Base-by-base conservation (phyloP, 2,329 filamentous ascomycete species). In the Sclerotinia sclerotiorum region DNA sequence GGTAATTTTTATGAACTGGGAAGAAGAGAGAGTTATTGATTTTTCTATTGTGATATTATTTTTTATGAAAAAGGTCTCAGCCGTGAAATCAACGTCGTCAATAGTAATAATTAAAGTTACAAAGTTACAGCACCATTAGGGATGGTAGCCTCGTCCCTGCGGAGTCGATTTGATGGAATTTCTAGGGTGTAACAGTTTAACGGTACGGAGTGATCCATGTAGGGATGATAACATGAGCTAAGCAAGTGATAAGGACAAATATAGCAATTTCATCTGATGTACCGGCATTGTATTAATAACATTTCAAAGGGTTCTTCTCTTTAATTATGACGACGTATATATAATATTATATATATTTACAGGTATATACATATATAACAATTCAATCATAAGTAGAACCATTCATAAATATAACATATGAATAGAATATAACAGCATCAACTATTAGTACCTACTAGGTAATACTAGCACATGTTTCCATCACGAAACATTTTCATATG, bases 71-170 rank as follows among this genome's bases (percentile, higher is more conserved):
- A 17, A 17, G 15, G 54, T 35, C 54, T 56, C 54, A 56, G 54
- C 54, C 54, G 39, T 32, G 54, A 56, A 56, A 39, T 56, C 54
- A 56, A n/a, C 24, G 35, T 44, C 35, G 55, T 27, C 55, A 57
- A 39, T n/a, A 19, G 42, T 57, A 17, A 46, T 48, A 21, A 57
- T 57, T 24, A 39, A 42, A 42, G 39, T 42, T 42, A 42, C 35
- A 42, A 21, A 35, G 21, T 55, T n/a, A 21, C 52, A 35, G 27
- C n/a, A n/a, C 21, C 35, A 17, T 42, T 42, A 42, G 39, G 39
- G 5, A 42, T 42, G 29, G 29, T 35, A 56, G 54, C 54, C 54
- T 56, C 35, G 54, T 56, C 32, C 19, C 19, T n/a, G 19, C 52
- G 32, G 51, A 10, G 27, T n/a, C 15, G 2, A 48, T 46, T 46